A percentile compares a stretch with the other conserved stretches of the same genome.
Evolutionary conservation across 225 moss, liverwort and hornwort genomes (phyloP).

Genomic region (Physcomitrellopsis africana): DNA sequence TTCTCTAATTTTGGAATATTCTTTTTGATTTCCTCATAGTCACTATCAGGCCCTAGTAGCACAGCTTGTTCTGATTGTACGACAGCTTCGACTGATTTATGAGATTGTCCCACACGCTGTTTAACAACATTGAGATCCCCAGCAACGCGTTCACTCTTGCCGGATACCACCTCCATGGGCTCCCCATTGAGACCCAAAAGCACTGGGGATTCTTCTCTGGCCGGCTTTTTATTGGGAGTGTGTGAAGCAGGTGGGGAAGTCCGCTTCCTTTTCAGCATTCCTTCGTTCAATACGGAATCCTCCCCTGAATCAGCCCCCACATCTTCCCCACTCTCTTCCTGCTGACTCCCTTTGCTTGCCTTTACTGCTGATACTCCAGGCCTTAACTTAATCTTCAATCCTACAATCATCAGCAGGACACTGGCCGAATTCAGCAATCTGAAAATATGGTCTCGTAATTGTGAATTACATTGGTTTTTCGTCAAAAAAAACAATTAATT

Average conservation of each 20-base stretch:
- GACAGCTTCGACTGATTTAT: constrained; percentile 60
- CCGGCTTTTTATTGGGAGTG: constrained; percentile 43
- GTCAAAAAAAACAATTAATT: too few species aligned
- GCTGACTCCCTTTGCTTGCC: constrained; percentile 30
- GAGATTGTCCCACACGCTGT: constrained; percentile 63
- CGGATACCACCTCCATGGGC: constrained; percentile 63
- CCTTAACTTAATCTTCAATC: constrained; percentile 56
- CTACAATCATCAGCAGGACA: constrained; percentile 35
- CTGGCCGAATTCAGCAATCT: constrained; percentile 12
- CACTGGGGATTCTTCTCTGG: constrained; percentile 46
- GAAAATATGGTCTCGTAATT: background rate
- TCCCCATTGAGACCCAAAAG: constrained; percentile 62
- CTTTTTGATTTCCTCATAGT: constrained; percentile 59
- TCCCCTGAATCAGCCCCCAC: constrained; percentile 47
- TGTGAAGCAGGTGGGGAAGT: constrained; percentile 33
- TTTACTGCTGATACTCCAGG: constrained; percentile 34
- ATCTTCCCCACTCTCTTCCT: constrained; percentile 49
- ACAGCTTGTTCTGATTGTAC: constrained; percentile 65
- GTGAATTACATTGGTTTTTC: too few species aligned
- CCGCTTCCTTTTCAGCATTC: constrained; percentile 60
- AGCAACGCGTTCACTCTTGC: constrained; percentile 52
- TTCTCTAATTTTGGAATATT: constrained; percentile 57
- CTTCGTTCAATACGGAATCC: constrained; percentile 42
- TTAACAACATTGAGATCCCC: constrained; percentile 55
- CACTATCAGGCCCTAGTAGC: constrained; percentile 44